Evolutionary conservation across 768 basidiomycete genomes (phyloP).

Genomic region (Lactarius pseudohatsudake): DNA sequence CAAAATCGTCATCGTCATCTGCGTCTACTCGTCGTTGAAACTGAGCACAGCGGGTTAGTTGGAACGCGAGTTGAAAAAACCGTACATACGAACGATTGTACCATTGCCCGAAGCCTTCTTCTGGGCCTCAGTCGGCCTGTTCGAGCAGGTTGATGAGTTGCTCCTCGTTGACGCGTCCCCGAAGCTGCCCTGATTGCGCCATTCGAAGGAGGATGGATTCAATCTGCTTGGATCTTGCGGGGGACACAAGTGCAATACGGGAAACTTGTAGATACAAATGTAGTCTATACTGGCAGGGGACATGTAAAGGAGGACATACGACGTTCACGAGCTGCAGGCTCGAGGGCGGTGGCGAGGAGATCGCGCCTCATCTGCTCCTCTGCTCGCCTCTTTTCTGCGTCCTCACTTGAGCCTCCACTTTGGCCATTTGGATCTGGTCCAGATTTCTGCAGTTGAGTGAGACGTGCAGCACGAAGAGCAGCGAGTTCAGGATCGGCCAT

Average conservation of each 20-base stretch:
- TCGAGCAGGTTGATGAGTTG: conserved; percentile 86
- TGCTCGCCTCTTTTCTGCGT: conserved; percentile 42
- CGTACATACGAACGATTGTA: conserved; percentile 41
- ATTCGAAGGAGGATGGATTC: conserved; percentile 76
- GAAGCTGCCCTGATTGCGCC: conserved; percentile 81
- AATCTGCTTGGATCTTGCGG: conserved; percentile 77
- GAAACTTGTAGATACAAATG: conserved; percentile 54
- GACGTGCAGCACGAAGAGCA: conserved; percentile 45
- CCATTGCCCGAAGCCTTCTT: conserved; percentile 39
- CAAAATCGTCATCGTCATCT: conserved; percentile 37
- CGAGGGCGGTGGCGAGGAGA: conserved; percentile 37
- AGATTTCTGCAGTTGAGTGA: conserved; percentile 41
- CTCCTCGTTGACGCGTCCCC: conserved; percentile 71
- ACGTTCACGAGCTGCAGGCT: conserved; percentile 29
- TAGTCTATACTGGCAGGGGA: conserved; percentile 4
- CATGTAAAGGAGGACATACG: conserved; percentile 14
- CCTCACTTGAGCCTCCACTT: conserved; percentile 52
- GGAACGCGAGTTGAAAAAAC: background rate
- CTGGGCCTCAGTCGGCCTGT: conserved; percentile 57
- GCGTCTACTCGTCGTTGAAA: conserved; percentile 33
- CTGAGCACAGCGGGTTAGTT: conserved; percentile 8
- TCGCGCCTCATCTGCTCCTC: conserved; percentile 79
- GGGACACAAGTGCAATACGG: conserved; percentile 84
- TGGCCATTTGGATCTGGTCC: conserved; percentile 25
- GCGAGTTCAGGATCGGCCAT: conserved; percentile 43